Evolutionary conservation across 768 basidiomycete species (phyloP), one percentile per base, ranked within the genome.

Genomic region (Mycena venus): DNA sequence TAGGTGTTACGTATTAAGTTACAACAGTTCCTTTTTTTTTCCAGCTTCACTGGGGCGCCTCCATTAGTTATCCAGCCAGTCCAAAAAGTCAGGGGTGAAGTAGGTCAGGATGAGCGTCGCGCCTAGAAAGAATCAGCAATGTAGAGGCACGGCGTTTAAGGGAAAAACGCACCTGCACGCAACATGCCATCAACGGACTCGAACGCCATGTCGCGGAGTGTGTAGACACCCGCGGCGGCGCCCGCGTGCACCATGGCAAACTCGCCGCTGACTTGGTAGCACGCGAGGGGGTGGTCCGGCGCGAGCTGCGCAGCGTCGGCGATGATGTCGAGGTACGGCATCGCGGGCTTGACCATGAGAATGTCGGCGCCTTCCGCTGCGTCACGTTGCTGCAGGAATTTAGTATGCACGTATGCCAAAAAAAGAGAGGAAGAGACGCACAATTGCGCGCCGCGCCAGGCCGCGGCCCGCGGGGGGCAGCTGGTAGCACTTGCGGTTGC

Each of bases 231-330:
- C 3, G 96, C 96, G 4, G 88, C 86, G 11, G 98, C 98, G 40
- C 97, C 98, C 0, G 98, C 98, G 68, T 94, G 93, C 34, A 99
- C 87, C 98, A 99, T 99, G 12, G 98, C 96, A 77, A 95, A 99
- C 83, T 99, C 98, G 3, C 98, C 98, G 68, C 96, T 97, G 61
- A 99, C 98, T 84, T 97, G 95, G 83, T 99, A 99, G 79, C 95
- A 96, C 0, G 98, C 98, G n/a, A 98, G 88, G 2, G 98, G 98
- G 79, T 95, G 94, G 80, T 98, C 92, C 0, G 91, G 91, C 7
- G 95, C 93, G 51, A 98, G 88, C 77, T 92, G 84, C 4, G 93
- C 91, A 19, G 96, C 96, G 79, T 98, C 96, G 36, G 94, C 90
- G 77, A 99, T 94, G 84, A 99, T 93, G 84, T 99, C 98, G 62